Evolutionary conservation across 495 filamentous ascomycete genomes (phyloP), one percentile per base, ranked within the genome.

Genomic region (Lophiotrema nucula): DNA sequence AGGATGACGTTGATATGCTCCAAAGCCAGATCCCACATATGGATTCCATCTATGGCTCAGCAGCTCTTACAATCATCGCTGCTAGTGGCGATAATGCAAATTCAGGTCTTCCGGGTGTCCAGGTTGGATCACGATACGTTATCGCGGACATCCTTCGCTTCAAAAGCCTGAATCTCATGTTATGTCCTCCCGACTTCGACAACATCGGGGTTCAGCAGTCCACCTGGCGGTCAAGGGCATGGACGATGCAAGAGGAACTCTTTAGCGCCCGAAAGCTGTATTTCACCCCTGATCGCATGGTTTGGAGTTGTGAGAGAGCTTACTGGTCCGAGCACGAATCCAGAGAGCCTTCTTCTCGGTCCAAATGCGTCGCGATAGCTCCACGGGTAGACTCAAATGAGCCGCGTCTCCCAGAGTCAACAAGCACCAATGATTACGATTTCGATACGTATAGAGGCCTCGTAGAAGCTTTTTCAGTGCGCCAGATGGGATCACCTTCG

Each of bases 241-340:
- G 45, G 45, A 48, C 45, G 5, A 26, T 48, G 22, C 45, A 48
- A 19, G 45, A 48, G 23, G 45, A 48, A 19, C 6, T 19, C 11
- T 44, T 44, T 18, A 44, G 41, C 41, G 10, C 31, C 31, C 8
- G 31, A n/a, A 37, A n/a, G n/a, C n/a, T n/a, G n/a, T n/a, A n/a
- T n/a, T n/a, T n/a, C n/a, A n/a, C n/a, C n/a, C n/a, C n/a, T n/a
- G n/a, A n/a, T n/a, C n/a, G n/a, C n/a, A n/a, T n/a, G n/a, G n/a
- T n/a, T n/a, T n/a, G n/a, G n/a, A n/a, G n/a, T n/a, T n/a, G n/a
- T n/a, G n/a, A n/a, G n/a, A n/a, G n/a, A n/a, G n/a, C n/a, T n/a
- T n/a, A n/a, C n/a, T n/a, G n/a, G n/a, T n/a, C n/a, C n/a, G n/a
- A n/a, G n/a, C n/a, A n/a, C n/a, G n/a, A n/a, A n/a, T n/a, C n/a